Evolutionary conservation across 352 stramenopile genomes (phyloP), one percentile per base, ranked within the genome.

Genomic region (Phytophthora foliorum): DNA sequence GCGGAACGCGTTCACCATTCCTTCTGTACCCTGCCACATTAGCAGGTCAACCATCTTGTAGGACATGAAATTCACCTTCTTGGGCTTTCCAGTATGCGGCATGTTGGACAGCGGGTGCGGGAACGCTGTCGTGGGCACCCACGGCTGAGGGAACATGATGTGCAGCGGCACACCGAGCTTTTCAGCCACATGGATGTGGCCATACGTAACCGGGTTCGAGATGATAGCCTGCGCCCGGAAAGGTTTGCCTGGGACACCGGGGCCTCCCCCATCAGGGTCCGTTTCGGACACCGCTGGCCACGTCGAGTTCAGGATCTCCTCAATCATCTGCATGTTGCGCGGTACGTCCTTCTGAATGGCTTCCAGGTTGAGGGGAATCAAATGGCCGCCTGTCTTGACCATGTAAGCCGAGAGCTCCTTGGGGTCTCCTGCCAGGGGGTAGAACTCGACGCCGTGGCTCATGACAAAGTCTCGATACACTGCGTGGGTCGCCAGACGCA

Each of bases 121-220:
- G 74, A 98, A 98, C n/a, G 77, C 82, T 34, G 77, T 79, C 2
- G 94, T 98, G 19, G 91, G 91, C 0, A 84, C 81, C 89, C 92
- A 98, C 14, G 93, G 94, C 67, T 98, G 89, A 1, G 91, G 90
- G 60, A 98, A 98, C 91, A 98, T 97, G 46, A 98, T 97, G 74
- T 98, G 96, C 32, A 98, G 72, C 19, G 94, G 94, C 13, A 98
- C 90, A 4, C 87, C 92, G 2, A 98, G 83, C 6, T 88, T 82
- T 69, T 98, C 95, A 0, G 93, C 94, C 6, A 98, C 93, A 73
- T 98, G 93, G 42, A 98, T 91, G 69, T 98, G 94, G 9, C 91
- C 94, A 46, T 98, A 97, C 22, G 84, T 91, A 3, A 97, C 91
- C 3, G 95, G 94, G 54, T 98, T 98, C n/a, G 92, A 91, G 71